phyloP scores from a whole-genome alignment of 208 protist species.

The Angomonas desouzai region DNA sequence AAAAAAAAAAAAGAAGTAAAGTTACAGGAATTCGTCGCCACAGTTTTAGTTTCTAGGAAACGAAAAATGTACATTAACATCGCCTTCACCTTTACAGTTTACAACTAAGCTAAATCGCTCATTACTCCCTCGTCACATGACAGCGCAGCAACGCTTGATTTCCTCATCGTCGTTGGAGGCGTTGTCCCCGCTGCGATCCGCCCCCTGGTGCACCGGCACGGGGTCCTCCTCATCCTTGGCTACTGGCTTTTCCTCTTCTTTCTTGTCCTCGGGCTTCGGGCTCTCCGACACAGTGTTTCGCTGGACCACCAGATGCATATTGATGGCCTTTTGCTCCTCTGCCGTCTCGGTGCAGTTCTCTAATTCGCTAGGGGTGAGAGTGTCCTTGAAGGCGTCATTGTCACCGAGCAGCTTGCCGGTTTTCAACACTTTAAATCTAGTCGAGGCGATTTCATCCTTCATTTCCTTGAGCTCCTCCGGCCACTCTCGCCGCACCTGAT shows the following conservation, averaged over 20 bases:
- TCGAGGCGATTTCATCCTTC: conserved; percentile 24
- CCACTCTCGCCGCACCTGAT: conserved; percentile 53
- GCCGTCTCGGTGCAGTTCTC: conserved; percentile 22
- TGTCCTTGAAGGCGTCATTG: conserved; percentile 23
- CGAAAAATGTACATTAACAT: too few relatives aligned
- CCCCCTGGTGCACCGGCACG: conserved; percentile 7
- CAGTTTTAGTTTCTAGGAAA: background rate
- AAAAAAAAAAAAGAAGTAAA: conserved; percentile 14
- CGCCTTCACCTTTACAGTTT: too few relatives aligned
- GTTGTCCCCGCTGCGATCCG: background rate
- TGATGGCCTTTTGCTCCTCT: conserved; percentile 23
- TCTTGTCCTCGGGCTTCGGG: conserved; percentile 16
- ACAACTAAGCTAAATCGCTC: too few relatives aligned
- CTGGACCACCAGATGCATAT: conserved; percentile 67
- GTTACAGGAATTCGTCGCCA: too few relatives aligned
- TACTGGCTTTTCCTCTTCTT: conserved; percentile 19
- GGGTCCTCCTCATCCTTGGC: conserved; percentile 14
- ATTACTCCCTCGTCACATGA: conserved; percentile 3
- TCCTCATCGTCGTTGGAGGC: conserved; percentile 7
- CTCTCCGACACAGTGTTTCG: background rate
- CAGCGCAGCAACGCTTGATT: background rate
- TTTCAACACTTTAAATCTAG: conserved; percentile 58
- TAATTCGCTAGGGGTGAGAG: conserved; percentile 33
- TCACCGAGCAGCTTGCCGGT: conserved; percentile 51
- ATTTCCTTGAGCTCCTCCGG: conserved; percentile 56